Evolutionary conservation across 2,329 filamentous ascomycete genomes (phyloP).

Genomic region (Aspergillus sp.): DNA sequence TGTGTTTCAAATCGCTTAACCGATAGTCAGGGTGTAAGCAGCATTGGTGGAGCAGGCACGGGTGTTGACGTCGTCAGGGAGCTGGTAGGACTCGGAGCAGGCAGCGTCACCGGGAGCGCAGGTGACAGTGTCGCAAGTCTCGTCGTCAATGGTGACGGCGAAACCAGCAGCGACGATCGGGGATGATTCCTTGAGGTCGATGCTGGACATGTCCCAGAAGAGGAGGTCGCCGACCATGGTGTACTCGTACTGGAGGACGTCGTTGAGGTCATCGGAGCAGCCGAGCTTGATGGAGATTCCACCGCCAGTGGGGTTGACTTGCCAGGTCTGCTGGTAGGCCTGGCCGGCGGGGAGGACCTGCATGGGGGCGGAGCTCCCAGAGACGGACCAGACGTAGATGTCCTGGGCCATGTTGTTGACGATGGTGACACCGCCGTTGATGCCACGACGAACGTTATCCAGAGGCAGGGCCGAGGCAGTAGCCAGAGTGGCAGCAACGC

Average conservation of each 20-base stretch:
- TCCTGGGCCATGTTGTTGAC: conserved; percentile 27
- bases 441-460: neutral
- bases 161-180: conserved; percentile 26
- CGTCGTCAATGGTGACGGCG: conserved; percentile 24
- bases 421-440: conserved; percentile 23
- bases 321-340: conserved; percentile 28
- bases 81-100: conserved; percentile 30
- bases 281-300: conserved; percentile 35
- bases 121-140: conserved; percentile 21
- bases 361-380: conserved; percentile 20
- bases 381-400: conserved; percentile 31
- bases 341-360: conserved; percentile 19
- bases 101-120: conserved; percentile 26
- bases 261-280: conserved; percentile 17
- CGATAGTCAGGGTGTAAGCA: conserved; percentile 40
- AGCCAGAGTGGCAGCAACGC: conserved; percentile 2
- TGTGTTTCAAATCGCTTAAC: conserved; percentile 11
- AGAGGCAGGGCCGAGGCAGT: conserved; percentile 6
- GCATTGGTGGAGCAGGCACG: conserved; percentile 22
- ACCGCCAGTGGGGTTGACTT: conserved; percentile 30
- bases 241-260: conserved; percentile 36
- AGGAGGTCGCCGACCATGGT: conserved; percentile 24
- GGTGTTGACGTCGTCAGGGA: conserved; percentile 29
- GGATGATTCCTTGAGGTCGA: conserved; percentile 25
- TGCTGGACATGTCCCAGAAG: conserved; percentile 34